Conservation (phyloP, 192 early-diverging fungal species). For the Blastocladiella britannica region DNA sequence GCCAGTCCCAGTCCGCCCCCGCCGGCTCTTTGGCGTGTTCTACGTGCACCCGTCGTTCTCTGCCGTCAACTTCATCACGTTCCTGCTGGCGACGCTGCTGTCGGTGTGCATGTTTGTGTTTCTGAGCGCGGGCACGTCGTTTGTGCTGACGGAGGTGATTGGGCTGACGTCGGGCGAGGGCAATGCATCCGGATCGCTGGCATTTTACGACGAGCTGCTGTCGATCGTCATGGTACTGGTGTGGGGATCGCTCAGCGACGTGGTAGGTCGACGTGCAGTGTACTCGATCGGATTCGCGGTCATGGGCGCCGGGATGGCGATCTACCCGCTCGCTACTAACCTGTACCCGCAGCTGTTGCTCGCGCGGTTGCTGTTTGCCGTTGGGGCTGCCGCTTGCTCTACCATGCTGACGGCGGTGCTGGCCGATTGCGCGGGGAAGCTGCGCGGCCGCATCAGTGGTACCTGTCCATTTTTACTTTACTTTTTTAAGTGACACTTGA, state of each 20-base stretch:
- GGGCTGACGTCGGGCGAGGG: slow-evolving; percentile 7
- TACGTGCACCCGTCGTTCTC: slow-evolving; percentile 5
- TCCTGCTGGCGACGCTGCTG: slow-evolving; percentile 11
- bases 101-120: slow-evolving; percentile 16
- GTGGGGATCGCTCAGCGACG: slow-evolving; percentile 42
- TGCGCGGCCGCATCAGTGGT: slow-evolving; percentile 22
- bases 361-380: slow-evolving; percentile 38
- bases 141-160: slow-evolving; percentile 14
- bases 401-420: slow-evolving; percentile 48
- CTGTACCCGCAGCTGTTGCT: slow-evolving; percentile 38
- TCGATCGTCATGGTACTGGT: slow-evolving; percentile 26
- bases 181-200: slow-evolving; percentile 27
- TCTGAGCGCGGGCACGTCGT: slow-evolving; percentile 16
- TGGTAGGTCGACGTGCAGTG: slow-evolving; percentile 28
- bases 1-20: too few species aligned
- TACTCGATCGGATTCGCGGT: slow-evolving; percentile 25
- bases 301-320: slow-evolving; percentile 25
- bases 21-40: slow-evolving; percentile 15
- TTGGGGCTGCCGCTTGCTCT: slow-evolving; percentile 35
- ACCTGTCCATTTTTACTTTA: neutral
- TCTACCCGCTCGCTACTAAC: slow-evolving; percentile 26
- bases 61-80: slow-evolving; percentile 9
- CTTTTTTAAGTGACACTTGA: neutral
- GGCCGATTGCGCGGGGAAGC: slow-evolving; percentile 30
- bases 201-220: slow-evolving; percentile 42